Evolutionary conservation across 2,329 filamentous ascomycete genomes (phyloP).

Genomic region (Colletotrichum eleusines): DNA sequence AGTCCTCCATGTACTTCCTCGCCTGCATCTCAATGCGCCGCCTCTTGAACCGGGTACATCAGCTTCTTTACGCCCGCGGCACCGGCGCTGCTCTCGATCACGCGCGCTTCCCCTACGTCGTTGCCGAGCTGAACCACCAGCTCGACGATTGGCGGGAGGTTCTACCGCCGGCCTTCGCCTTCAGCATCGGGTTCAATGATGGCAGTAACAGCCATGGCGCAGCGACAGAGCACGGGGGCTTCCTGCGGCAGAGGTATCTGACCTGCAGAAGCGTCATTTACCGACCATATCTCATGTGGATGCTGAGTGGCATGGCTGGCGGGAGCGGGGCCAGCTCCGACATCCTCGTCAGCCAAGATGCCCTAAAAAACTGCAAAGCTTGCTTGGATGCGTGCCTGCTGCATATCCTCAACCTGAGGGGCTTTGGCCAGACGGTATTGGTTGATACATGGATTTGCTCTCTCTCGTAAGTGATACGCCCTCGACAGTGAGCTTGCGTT

Average conservation of each 20-base stretch:
- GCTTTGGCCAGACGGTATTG: slow-evolving; percentile 63
- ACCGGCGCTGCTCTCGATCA: slow-evolving; percentile 59
- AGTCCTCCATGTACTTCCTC: slow-evolving; percentile 64
- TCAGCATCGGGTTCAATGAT: slow-evolving; percentile 50
- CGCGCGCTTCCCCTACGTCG: slow-evolving; percentile 60
- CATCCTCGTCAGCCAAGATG: slow-evolving; percentile 49
- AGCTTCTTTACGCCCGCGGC: slow-evolving; percentile 61
- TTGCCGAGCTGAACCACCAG: slow-evolving; percentile 62
- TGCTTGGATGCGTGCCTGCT: slow-evolving; percentile 62
- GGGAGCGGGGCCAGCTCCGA: slow-evolving; percentile 45
- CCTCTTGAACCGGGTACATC: slow-evolving; percentile 61
- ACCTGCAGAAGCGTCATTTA: slow-evolving; percentile 66
- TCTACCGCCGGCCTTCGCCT: slow-evolving; percentile 57
- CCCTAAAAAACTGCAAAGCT: slow-evolving; percentile 56
- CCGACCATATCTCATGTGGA: slow-evolving; percentile 63
- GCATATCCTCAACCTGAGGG: slow-evolving; percentile 61
- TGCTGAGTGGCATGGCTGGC: slow-evolving; percentile 55
- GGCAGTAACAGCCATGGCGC: slow-evolving; percentile 45
- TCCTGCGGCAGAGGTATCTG: slow-evolving; percentile 63
- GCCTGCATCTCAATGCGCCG: slow-evolving; percentile 65
- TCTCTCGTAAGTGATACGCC: slow-evolving; percentile 56
- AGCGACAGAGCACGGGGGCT: slow-evolving; percentile 58
- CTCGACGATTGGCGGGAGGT: slow-evolving; percentile 63
- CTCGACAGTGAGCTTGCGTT: not conserved
- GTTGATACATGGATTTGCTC: slow-evolving; percentile 68